These are phyloP conservation scores for Kwoniella pini DNA, from an alignment of 768 basidiomycete genomes.

Conservation along the genomic window DNA sequence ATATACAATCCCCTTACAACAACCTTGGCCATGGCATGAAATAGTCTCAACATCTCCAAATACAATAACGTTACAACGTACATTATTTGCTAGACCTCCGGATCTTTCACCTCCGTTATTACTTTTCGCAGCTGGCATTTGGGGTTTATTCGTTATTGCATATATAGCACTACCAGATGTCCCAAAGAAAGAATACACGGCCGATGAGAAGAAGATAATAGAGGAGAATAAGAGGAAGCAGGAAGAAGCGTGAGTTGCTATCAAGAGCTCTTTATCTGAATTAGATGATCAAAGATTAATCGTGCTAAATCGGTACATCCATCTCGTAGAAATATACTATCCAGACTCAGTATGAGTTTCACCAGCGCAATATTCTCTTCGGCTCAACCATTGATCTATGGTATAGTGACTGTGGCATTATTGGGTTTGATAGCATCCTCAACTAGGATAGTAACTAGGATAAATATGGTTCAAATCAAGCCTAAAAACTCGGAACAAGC, in stretches of 20 bases:
- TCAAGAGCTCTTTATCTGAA: neutral
- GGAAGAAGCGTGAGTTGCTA: conserved; percentile 10
- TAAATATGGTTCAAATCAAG: conserved; percentile 19
- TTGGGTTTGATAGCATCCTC: conserved; percentile 3
- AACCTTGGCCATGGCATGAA: conserved; percentile 21
- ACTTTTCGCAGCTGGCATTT: conserved; percentile 15
- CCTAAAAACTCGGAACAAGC: neutral
- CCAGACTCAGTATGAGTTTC: conserved; percentile 6
- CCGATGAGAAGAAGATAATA: conserved; percentile 7
- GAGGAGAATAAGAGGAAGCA: conserved; percentile 2
- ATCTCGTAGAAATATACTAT: conserved; percentile 10
- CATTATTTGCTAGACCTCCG: conserved; percentile 17
- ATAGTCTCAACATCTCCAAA: conserved; percentile 7
- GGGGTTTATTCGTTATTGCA: conserved; percentile 16
- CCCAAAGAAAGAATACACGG: conserved; percentile 5
- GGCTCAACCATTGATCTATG: conserved; percentile 14
- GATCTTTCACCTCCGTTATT: conserved; percentile 11
- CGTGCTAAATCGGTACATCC: too few species aligned
- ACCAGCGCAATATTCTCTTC: conserved; percentile 6
- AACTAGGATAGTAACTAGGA: conserved; percentile 18
- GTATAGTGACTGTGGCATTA: conserved; percentile 7
- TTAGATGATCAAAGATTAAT: too few species aligned
- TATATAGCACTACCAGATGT: conserved; percentile 8
- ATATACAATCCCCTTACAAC: conserved; percentile 3
- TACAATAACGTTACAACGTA: conserved; percentile 5